Evolutionary conservation across 140 eudicot species (phyloP), one percentile per base, ranked within the genome.

Genomic region (Erigeron philadelphicus): DNA sequence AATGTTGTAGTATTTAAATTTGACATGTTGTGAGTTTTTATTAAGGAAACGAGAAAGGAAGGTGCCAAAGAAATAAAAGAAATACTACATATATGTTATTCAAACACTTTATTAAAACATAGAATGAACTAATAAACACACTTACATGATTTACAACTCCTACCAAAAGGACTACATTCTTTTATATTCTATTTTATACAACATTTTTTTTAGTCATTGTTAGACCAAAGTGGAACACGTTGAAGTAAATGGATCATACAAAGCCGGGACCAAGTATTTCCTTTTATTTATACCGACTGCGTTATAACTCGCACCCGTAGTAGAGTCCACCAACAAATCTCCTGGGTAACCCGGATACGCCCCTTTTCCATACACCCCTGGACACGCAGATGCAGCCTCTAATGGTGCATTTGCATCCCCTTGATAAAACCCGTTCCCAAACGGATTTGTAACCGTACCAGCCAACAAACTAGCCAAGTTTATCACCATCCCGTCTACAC

Each of bases 281-380:
- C 84, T 67, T 7, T 75, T 81, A 19, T 82, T 78, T 45, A 80
- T 56, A 67, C 87, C 87, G 47, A 75, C 72, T 11, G 84, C 87
- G 78, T 82, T 82, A 31, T 82, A 82, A 56, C 87, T 82, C 9
- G 83, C 87, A 41, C 87, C 87, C n/a, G 50, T 82, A 0, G 81
- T 67, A 1, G 59, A 16, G 67, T 82, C 87, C 74, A 75, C 76
- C 71, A 82, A 48, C 47, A 82, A 40, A 25, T 82, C 61, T 17
- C 87, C 87, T 13, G 87, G 74, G 65, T 78, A 78, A 3, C 87
- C 87, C 43, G 87, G 84, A 62, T 82, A 82, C 7, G 86, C 86
- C 53, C 86, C 86, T 18, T 71, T 82, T 1, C 73, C 86, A 47
- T 78, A 82, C 3, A 82, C 76, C 49, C 87, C 87, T 12, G 83